Evolutionary conservation across 331 rosid species (phyloP), one percentile per base, ranked within the genome.

Genomic region (Erythrophleum ivorense): DNA sequence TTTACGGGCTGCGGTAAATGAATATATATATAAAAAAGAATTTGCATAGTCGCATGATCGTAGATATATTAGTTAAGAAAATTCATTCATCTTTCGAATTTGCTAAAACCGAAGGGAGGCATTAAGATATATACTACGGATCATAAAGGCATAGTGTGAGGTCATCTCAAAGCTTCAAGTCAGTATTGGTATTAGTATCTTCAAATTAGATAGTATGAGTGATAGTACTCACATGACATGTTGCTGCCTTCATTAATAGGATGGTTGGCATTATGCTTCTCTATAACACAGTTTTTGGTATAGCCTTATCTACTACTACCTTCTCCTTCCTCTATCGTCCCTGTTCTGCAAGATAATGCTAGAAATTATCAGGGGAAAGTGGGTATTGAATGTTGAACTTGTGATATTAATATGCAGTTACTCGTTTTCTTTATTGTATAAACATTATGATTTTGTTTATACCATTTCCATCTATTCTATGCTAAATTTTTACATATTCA

Each of bases 401-500:
- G 45, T 67, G 80, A 55, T 18, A 33, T 81, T 31, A 57, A 77
- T 49, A 2, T 76, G 60, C 67, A 41, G 9, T 76, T 80, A 43
- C 52, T 71, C 72, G 31, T 58, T 81, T 68, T 66, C 50, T 81
- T 50, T 54, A 2, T 72, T 29, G 24, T 45, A 41, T 49, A 67
- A n/a, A 68, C 69, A 18, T 78, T 78, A 21, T 75, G 38, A 55
- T 36, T 78, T 50, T 82, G 63, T 79, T 21, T 46, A 59, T 33
- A 65, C 8, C 58, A 43, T 83, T 73, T 75, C 65, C 33, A 57
- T 80, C 21, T 73, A 5, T 41, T 54, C 38, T 29, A 46, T 81
- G 71, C 64, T 78, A 13, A 63, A 62, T 49, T 19, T 80, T 72
- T 78, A 45, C 74, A 29, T 84, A 46, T 74, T 78, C 66, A 77